Evolutionary conservation across 768 basidiomycete genomes (phyloP), one percentile per base, ranked within the genome.

Genomic region (Kwoniella sp.): DNA sequence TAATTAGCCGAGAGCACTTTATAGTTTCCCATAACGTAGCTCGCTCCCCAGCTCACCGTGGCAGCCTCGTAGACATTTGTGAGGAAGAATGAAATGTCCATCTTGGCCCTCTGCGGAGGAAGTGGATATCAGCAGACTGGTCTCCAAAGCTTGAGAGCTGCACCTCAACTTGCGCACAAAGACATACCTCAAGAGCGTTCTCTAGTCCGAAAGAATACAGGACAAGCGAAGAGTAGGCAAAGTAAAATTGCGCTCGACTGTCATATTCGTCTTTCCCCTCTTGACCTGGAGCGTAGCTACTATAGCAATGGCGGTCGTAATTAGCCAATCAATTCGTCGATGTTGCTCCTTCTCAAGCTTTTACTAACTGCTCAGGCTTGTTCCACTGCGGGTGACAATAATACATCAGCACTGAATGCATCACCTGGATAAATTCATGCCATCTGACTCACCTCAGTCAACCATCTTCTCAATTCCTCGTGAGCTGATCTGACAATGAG

Each of bases 201-300:
- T 99, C 94, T 47, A 99, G 84, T 12, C 95, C 95, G 71, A 99
- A 99, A 1, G 94, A 95, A 76, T 96, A 93, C 62, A 97, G 82
- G 37, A 96, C 90, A 55, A 99, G 85, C 5, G 71, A 68, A 25
- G 88, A 86, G 72, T 95, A 95, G 76, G 91, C 85, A 81, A 85
- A 89, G 77, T 91, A 92, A 75, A 92, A 94, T 68, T 85, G 82
- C 26, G 85, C 83, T 46, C 73, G 59, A 19, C 53, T 60, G 30
- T 72, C 71, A 57, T 70, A 74, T 15, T 70, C 68, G 22, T 24
- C n/a, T 46, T 65, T 65, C 3, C 63, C 61, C 22, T 64, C 62
- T 19, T 44, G 30, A 13, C 22, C 40, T n/a, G 26, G 44, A 24
- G 54, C 30, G 29, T 55, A 40, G 30, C 29, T 48, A 17, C 44